Conservation (phyloP, 345 rosid species). For the Citrus hindsii region DNA sequence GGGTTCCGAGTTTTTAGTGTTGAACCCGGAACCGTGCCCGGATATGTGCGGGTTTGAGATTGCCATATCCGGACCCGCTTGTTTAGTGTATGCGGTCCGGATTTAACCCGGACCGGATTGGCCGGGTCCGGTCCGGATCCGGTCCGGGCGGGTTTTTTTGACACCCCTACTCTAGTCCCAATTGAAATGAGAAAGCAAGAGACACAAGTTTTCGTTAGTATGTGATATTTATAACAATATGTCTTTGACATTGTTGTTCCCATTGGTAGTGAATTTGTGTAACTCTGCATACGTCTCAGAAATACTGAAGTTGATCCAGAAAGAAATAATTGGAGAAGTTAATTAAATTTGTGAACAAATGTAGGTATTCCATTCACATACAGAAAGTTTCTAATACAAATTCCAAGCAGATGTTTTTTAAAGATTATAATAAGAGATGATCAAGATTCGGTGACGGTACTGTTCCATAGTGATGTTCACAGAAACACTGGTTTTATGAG, state of each 20-base stretch:
- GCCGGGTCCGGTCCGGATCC: no score
- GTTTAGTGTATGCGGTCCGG: no score
- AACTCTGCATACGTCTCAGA: slow-evolving; percentile 38
- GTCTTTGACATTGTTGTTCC: not conserved
- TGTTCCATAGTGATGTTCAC: not conserved
- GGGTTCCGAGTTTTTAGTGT: no score
- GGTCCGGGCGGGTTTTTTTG: no score
- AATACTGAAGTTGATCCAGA: slow-evolving; percentile 49
- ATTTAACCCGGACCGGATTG: no score
- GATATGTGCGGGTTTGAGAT: no score
- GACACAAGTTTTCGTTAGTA: slow-evolving; percentile 7
- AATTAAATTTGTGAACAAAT: not conserved
- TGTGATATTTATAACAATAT: not conserved
- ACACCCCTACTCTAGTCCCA: no score
- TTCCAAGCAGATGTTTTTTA: not conserved
- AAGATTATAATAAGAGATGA: not conserved
- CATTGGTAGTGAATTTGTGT: not conserved
- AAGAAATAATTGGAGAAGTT: slow-evolving; percentile 31
- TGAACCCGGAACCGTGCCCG: no score
- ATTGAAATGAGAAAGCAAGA: slow-evolving; percentile 23
- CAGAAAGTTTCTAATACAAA: not conserved
- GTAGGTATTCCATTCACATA: not conserved
- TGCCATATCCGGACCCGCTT: no score
- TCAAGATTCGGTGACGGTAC: not conserved
- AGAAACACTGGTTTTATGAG: not conserved